phyloP scores from a whole-genome alignment of 345 rosid species.

The Populus tremula region DNA sequence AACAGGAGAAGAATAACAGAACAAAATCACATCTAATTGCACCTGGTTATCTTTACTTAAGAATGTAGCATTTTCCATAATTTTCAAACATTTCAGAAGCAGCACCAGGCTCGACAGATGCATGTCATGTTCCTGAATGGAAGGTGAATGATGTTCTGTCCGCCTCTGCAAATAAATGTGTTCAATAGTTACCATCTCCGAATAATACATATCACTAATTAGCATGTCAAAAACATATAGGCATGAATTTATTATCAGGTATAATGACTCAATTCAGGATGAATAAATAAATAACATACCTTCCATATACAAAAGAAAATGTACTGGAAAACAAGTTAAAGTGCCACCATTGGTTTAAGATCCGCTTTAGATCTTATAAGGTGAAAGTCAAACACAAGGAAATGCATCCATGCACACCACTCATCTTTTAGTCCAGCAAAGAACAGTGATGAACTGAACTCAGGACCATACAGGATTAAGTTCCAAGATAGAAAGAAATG shows the following conservation, averaged over 20 bases:
- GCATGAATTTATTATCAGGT: neutral
- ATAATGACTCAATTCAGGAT: neutral
- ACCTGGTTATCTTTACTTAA: slow-evolving; percentile 92
- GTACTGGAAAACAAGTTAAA: no score
- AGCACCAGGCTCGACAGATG: slow-evolving; percentile 47
- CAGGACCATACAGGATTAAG: neutral
- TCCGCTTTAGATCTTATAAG: neutral
- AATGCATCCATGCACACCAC: neutral
- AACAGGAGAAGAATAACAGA: slow-evolving; percentile 7
- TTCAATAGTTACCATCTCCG: slow-evolving; percentile 3
- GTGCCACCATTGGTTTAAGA: no score
- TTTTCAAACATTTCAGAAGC: slow-evolving; percentile 78
- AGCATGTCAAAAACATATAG: neutral
- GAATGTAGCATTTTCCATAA: slow-evolving; percentile 96
- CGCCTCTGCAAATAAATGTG: slow-evolving; percentile 44
- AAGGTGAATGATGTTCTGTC: slow-evolving; percentile 32
- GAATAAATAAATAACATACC: no score
- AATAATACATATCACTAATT: slow-evolving; percentile 2
- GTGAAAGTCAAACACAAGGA: neutral
- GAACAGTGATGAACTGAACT: neutral
- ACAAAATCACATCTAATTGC: slow-evolving; percentile 9
- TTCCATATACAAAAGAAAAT: neutral
- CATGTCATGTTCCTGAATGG: slow-evolving; percentile 36
- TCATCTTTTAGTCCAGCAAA: neutral
- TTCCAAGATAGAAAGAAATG: neutral